Conservation (phyloP, 768 basidiomycete species). For the Suillus placidus region DNA sequence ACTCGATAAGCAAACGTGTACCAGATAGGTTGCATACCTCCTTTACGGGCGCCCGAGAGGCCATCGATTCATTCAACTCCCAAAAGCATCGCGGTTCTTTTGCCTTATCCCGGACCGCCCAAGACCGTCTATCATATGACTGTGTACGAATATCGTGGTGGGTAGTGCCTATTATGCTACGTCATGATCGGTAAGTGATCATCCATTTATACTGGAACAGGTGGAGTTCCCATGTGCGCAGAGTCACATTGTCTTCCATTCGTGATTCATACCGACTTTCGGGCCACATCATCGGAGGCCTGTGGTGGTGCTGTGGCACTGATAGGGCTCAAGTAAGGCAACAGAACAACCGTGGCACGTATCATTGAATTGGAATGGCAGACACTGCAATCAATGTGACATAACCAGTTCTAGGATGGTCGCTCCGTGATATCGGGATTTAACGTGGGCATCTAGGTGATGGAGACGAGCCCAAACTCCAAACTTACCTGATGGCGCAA, state of each 20-base stretch:
- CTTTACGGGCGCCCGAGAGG: not conserved
- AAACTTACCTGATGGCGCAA: not conserved
- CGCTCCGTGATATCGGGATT: conserved; percentile 2
- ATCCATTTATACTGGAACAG: not conserved
- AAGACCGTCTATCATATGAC: not conserved
- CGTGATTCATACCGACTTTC: not conserved
- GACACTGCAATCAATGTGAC: not conserved
- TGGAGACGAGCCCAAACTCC: conserved; percentile 2
- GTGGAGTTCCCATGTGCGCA: not conserved
- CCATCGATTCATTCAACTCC: conserved; percentile 4
- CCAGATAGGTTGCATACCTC: not conserved
- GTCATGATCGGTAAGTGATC: conserved; percentile 2
- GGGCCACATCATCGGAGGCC: not conserved
- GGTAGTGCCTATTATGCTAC: not conserved
- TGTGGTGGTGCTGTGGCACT: not conserved
- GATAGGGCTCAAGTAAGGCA: not conserved
- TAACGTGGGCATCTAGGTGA: not conserved
- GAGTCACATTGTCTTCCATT: conserved; percentile 1
- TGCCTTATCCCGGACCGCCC: not conserved
- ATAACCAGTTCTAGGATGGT: not conserved
- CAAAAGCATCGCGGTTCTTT: not conserved
- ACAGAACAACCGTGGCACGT: not conserved
- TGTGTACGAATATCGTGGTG: not conserved
- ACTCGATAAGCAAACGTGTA: conserved; percentile 5
- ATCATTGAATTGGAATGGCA: conserved; percentile 4